Percentiles rank a stretch among this genome's conserved stretches.
Conservation (phyloP, 164 flowering plant genomes). For the Berberis thunbergii region DNA sequence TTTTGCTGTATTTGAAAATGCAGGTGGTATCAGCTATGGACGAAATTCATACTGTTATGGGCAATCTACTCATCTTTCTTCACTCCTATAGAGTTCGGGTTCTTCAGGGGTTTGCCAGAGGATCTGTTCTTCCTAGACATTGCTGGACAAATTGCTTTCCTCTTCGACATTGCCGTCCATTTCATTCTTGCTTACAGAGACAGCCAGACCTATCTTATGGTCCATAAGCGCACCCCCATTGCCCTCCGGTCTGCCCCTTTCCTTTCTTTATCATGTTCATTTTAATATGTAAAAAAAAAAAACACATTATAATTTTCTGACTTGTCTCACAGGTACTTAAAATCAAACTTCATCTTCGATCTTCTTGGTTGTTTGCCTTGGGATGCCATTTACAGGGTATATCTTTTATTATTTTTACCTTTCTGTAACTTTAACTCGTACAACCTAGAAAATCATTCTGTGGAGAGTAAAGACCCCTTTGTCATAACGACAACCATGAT, state of each 20-base stretch:
- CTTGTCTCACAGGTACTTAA: conserved; percentile 50
- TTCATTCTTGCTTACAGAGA: conserved; percentile 77
- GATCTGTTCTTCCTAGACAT: conserved; percentile 63
- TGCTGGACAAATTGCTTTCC: conserved; percentile 68
- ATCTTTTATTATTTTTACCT: not conserved
- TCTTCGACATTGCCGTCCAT: conserved; percentile 58
- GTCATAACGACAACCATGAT: no score
- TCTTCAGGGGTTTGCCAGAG: conserved; percentile 81
- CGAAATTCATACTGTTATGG: conserved; percentile 64
- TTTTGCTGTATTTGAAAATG: conserved; percentile 4
- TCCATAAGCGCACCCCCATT: conserved; percentile 46
- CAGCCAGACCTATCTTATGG: conserved; percentile 60
- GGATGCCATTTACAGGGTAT: conserved; percentile 81
- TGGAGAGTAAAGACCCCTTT: no score
- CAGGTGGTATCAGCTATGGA: conserved; percentile 84
- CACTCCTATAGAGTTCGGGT: conserved; percentile 94
- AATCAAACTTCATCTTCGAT: conserved; percentile 63
- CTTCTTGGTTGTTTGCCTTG: conserved; percentile 79
- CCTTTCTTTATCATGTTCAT: not conserved
- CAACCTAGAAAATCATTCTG: not conserved
- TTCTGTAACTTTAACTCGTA: no score
- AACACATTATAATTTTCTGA: not conserved
- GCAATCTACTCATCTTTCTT: conserved; percentile 89
- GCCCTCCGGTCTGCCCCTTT: conserved; percentile 49
- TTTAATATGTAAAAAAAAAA: not conserved